These are phyloP conservation scores for Geranium rotundifolium DNA, from an alignment of 345 rosid genomes.

Conservation along the genomic window DNA sequence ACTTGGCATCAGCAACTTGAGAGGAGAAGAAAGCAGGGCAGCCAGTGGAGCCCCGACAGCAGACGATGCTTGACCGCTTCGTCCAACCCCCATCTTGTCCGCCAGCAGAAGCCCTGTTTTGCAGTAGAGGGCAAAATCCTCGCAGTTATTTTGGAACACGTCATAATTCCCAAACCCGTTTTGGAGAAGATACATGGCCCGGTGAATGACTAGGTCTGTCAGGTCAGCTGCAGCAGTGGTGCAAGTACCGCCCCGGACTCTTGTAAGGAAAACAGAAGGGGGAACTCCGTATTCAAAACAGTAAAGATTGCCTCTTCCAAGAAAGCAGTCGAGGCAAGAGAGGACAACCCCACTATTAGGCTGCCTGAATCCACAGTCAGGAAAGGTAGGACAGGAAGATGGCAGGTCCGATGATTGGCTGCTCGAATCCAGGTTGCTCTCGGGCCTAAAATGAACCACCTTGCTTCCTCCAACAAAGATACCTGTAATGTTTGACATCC, in stretches of 20 bases:
- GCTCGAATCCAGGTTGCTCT: slow-evolving; percentile 29
- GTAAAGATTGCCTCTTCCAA: slow-evolving; percentile 61
- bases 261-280: slow-evolving; percentile 60
- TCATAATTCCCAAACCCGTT: slow-evolving; percentile 90
- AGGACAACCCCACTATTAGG: slow-evolving; percentile 75
- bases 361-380: slow-evolving; percentile 86
- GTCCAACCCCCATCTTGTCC: slow-evolving; percentile 70
- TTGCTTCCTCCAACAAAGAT: slow-evolving; percentile 96
- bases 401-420: slow-evolving; percentile 21
- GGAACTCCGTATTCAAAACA: slow-evolving; percentile 71
- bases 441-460: slow-evolving; percentile 91
- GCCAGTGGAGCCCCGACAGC: slow-evolving; percentile 84
- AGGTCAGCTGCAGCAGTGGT: slow-evolving; percentile 67
- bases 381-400: slow-evolving; percentile 53
- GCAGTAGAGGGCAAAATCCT: slow-evolving; percentile 90
- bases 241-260: slow-evolving; percentile 86
- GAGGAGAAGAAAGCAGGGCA: slow-evolving; percentile 75
- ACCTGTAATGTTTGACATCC: slow-evolving; percentile 31
- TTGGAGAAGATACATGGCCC: slow-evolving; percentile 95
- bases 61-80: slow-evolving; percentile 92
- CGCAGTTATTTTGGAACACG: slow-evolving; percentile 79
- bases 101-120: slow-evolving; percentile 71
- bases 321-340: slow-evolving; percentile 88
- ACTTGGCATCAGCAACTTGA: slow-evolving; percentile 72
- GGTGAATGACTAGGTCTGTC: slow-evolving; percentile 43